Evolutionary conservation across 1,284 basidiomycete species (phyloP).

Genomic region (Ustilago vetiveriae): DNA sequence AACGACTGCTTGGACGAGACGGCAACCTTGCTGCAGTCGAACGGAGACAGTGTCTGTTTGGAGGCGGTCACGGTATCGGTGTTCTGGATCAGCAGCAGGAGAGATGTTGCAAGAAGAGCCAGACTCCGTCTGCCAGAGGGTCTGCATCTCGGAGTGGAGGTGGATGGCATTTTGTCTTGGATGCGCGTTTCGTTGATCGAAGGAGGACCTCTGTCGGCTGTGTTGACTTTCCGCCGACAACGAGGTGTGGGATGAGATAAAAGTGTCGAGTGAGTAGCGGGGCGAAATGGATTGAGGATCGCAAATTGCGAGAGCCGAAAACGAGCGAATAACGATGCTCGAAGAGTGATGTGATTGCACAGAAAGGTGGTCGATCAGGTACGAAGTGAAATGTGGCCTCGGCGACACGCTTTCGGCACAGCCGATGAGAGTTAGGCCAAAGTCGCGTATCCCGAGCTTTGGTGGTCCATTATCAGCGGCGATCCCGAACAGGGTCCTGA

Average conservation of each 20-base stretch:
- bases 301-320: neutral
- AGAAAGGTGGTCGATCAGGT: neutral
- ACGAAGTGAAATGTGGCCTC: neutral
- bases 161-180: slow-evolving; percentile 10
- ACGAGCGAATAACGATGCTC: neutral
- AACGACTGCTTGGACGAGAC: slow-evolving; percentile 36
- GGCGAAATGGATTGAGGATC: neutral
- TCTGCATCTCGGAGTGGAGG: slow-evolving; percentile 1
- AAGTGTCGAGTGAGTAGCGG: no score
- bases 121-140: slow-evolving; percentile 1
- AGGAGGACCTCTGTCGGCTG: no score
- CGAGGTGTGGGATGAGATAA: no score
- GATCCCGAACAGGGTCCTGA: slow-evolving; percentile 5
- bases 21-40: slow-evolving; percentile 41
- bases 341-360: neutral
- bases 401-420: neutral
- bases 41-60: slow-evolving; percentile 41
- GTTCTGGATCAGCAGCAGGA: slow-evolving; percentile 13
- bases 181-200: neutral
- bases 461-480: neutral
- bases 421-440: neutral
- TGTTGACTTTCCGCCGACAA: neutral
- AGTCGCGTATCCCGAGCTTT: slow-evolving; percentile 12
- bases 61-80: slow-evolving; percentile 8
- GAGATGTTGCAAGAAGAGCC: slow-evolving; percentile 11